Base-by-base conservation (phyloP, 495 filamentous ascomycete genomes). In the Achaetomiella virescens region DNA sequence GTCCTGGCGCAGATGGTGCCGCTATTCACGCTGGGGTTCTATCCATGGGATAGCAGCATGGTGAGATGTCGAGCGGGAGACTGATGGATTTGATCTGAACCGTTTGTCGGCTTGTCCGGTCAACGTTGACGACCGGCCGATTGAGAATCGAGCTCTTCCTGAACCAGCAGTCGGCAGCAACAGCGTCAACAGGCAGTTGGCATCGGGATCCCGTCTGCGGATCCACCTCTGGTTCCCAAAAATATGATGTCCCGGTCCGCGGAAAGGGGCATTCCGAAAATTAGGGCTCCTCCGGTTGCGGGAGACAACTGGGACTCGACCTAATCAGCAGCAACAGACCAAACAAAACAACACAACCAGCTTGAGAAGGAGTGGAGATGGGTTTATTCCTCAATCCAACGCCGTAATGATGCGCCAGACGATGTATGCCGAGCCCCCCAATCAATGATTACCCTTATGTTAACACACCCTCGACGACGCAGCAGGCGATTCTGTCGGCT, bases 401-500 rank as follows among this genome's bases (percentile, higher is more conserved):
- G 21, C 27, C 29, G 5, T 38, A 36, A 24, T 9, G 9, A 31
- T 31, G 9, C 11, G 3, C 22, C 2, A 15, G 18, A 21, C 24
- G 33, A 33, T 25, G 35, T 49, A 43, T 42, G n/a, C 25, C 15
- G 15, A 24, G 33, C 38, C 14, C 15, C 42, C 51, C 33, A 25
- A 22, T 25, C 15, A 31, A 22, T 47, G 20, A 9, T 27, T 6
- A 17, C 20, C 50, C 27, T n/a, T 9, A 14, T 47, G 54, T 50
- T 54, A 60, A 54, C 29, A 40, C 45, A 44, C 36, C 35, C 35
- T n/a, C n/a, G n/a, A n/a, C n/a, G 46, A 55, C 41, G 41, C 50
- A 48, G 20, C 44, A 44, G 27, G 15, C 29, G 37, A 44, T 10
- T 14, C 43, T 15, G 20, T 41, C 12, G 31, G 11, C 38, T 37